These are phyloP conservation scores for Arthonia radiata DNA, from an alignment of 495 filamentous ascomycete genomes.

Conservation along the genomic window DNA sequence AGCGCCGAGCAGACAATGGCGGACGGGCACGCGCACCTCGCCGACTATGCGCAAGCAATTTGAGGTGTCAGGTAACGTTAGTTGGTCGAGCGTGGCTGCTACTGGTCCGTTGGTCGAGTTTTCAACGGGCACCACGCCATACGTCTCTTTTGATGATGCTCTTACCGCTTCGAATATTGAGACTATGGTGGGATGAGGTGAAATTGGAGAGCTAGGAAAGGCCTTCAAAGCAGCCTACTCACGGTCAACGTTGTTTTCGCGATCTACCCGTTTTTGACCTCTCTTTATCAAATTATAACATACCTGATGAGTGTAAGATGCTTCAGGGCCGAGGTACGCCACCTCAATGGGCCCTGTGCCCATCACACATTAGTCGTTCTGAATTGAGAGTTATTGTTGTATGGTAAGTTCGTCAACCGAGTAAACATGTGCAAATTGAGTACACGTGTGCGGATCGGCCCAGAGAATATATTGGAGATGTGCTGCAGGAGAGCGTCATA, in stretches of 20 bases:
- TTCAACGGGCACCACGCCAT: constrained; percentile 82
- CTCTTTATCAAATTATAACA: constrained; percentile 1
- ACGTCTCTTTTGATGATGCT: constrained; percentile 33
- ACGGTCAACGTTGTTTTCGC: constrained; percentile 1
- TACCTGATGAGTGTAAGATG: constrained; percentile 89
- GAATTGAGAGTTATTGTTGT: too few species aligned
- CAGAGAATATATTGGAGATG: too few species aligned
- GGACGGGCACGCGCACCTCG: constrained; percentile 63
- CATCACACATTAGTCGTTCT: too few species aligned
- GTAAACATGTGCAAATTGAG: too few species aligned
- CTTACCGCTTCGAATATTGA: constrained; percentile 60
- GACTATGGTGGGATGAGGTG: constrained; percentile 11
- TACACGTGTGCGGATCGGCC: too few species aligned
- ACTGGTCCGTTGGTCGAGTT: constrained; percentile 89
- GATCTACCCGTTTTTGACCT: constrained; percentile 1
- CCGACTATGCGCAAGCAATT: too few species aligned
- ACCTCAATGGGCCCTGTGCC: too few species aligned
- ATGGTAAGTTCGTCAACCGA: too few species aligned
- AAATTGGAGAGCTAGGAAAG: constrained; percentile 1
- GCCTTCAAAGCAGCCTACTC: too few species aligned
- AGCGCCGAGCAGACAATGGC: constrained; percentile 54
- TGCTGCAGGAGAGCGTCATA: too few species aligned
- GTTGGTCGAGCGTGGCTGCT: constrained; percentile 52
- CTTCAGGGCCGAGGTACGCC: constrained; percentile 59
- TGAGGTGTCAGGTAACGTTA: constrained; percentile 32